These are phyloP conservation scores for Rhodotorula sp. DNA, from an alignment of 1,284 basidiomycete genomes.

Conservation along the genomic window DNA sequence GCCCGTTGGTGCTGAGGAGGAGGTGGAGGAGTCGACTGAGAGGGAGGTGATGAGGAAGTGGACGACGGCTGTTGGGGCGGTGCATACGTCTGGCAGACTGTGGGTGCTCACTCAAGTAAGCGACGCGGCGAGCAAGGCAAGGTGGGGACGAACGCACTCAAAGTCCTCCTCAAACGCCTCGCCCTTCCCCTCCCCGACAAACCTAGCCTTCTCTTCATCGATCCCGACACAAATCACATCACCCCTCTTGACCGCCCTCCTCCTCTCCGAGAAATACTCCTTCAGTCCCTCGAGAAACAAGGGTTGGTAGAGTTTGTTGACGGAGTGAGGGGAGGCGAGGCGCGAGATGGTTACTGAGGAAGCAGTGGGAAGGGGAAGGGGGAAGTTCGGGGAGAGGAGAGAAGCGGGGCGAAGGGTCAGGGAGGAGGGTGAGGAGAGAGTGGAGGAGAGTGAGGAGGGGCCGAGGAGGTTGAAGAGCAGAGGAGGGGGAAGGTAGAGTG, in stretches of 20 bases:
- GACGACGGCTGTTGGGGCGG: constrained; percentile 53
- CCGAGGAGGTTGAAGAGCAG: constrained; percentile 34
- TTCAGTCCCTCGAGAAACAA: constrained; percentile 69
- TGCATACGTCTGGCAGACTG: constrained; percentile 13
- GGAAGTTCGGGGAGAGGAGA: constrained; percentile 4
- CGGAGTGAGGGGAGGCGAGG: constrained; percentile 74
- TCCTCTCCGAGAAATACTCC: constrained; percentile 60
- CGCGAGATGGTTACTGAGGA: constrained; percentile 73
- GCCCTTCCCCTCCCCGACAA: constrained; percentile 47
- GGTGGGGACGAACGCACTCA: constrained; percentile 14
- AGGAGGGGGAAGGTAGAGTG: constrained; percentile 17
- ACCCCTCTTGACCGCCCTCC: constrained; percentile 69
- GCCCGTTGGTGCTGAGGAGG: constrained; percentile 6
- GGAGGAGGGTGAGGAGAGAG: not conserved
- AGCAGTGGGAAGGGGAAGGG: constrained; percentile 68
- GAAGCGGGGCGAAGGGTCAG: constrained; percentile 49
- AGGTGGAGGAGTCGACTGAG: constrained; percentile 47
- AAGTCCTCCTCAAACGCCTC: constrained; percentile 47
- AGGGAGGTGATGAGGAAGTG: constrained; percentile 80
- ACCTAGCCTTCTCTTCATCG: constrained; percentile 56
- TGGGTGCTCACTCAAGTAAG: not conserved
- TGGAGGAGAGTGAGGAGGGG: not conserved
- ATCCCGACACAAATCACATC: constrained; percentile 76
- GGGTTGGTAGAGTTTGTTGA: constrained; percentile 69
- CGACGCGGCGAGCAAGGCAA: not conserved